phyloP scores from a whole-genome alignment of 73 alveolate genomes.

The Paramecium tetraurelia region DNA sequence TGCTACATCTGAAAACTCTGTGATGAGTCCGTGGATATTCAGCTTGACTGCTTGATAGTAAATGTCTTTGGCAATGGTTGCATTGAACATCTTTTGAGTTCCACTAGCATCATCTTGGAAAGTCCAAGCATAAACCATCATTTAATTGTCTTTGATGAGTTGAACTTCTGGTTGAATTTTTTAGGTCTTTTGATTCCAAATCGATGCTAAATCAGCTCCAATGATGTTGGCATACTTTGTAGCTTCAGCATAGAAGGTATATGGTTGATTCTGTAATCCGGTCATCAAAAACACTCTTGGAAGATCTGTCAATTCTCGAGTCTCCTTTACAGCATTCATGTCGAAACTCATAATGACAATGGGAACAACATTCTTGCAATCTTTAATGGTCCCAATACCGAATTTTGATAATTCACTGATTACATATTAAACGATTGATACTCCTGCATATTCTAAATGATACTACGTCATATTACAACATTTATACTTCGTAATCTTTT shows the following conservation, averaged over 20 bases:
- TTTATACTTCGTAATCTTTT: conserved; percentile 22
- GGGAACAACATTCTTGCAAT: neutral
- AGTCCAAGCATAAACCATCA: conserved; percentile 46
- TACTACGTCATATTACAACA: neutral
- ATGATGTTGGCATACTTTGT: conserved; percentile 15
- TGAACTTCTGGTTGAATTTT: neutral
- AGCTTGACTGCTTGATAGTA: neutral
- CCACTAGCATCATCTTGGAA: conserved; percentile 1
- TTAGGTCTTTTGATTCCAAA: neutral
- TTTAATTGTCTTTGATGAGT: neutral
- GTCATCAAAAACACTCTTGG: conserved; percentile 4
- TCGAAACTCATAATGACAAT: conserved; percentile 23
- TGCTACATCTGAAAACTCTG: conserved; percentile 47
- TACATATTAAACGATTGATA: neutral
- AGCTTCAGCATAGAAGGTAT: neutral
- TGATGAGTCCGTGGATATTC: neutral
- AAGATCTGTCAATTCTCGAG: neutral
- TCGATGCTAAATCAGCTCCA: conserved; percentile 6
- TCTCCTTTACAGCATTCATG: neutral
- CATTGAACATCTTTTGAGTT: neutral
- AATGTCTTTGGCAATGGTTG: neutral
- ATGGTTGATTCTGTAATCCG: neutral
- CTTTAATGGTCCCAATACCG: neutral
- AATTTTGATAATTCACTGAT: neutral
- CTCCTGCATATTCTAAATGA: neutral